Conservation (phyloP, 306 rosid species). For the Comarum palustre region DNA sequence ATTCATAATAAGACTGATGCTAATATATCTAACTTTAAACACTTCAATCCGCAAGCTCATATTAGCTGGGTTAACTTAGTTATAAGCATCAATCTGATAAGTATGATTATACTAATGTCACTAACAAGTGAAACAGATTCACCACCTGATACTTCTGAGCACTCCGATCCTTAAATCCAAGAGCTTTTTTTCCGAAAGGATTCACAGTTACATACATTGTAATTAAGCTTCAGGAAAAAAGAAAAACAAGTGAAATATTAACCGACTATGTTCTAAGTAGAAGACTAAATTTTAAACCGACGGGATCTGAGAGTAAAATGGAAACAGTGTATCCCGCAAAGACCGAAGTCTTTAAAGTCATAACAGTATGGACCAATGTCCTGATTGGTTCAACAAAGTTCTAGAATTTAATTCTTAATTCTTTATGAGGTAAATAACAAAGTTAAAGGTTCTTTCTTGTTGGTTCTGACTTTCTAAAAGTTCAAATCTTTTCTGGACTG, state of each 20-base stretch:
- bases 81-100: not conserved
- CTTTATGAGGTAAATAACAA: not conserved
- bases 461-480: not conserved
- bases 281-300: not conserved
- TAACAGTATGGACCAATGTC: not conserved
- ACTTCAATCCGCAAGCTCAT: not conserved
- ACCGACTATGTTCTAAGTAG: not conserved
- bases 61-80: not conserved
- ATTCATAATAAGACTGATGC: too few relatives aligned
- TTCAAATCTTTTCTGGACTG: slow-evolving; percentile 5
- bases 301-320: not conserved
- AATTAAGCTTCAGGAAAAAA: not conserved
- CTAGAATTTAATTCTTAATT: not conserved
- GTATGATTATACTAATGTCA: not conserved
- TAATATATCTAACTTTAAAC: not conserved
- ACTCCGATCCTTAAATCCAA: not conserved
- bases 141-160: not conserved
- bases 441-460: not conserved
- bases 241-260: not conserved
- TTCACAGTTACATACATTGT: not conserved
- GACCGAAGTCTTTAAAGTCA: slow-evolving; percentile 4
- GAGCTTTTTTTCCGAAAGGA: not conserved
- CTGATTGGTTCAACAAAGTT: slow-evolving; percentile 12
- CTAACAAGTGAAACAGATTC: not conserved
- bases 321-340: not conserved